Base-by-base conservation (phyloP, 1,284 basidiomycete species). In the Puccinia polysora region DNA sequence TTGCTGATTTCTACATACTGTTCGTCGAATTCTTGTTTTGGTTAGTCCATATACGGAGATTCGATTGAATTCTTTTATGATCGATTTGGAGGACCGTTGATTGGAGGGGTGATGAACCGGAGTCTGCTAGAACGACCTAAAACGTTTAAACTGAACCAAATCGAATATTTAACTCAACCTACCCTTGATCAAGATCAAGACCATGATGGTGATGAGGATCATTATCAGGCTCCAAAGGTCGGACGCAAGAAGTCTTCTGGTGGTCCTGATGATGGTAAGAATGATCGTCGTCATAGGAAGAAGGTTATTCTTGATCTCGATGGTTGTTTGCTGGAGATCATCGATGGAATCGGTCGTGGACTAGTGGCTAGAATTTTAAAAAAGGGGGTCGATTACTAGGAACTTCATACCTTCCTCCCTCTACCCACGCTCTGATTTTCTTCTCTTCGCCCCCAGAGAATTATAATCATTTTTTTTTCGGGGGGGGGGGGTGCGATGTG, bases 21-120 rank as follows among this genome's bases (percentile, higher is more conserved):
- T 30, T 1, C 15, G 7, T 23, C 36, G 40, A 4, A 25, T 68
- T 28, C 18, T 47, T 23, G 23, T 63, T 20, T 15, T 30, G 20
- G 4, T 12, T 76, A 92, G 87, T 82, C 84, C n/a, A 80, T 86
- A 4, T 96, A 91, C 80, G 83, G 85, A 6, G 88, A 92, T 76
- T 87, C 88, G 0, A 84, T 90, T 75, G 84, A 89, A 65, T 84
- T 96, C 62, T 98, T 97, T 83, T 86, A 87, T 77, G 95, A 98
- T 77, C 81, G 84, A 0, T 84, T 87, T 43, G 96, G 96, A 15
- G 93, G 95, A 0, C 82, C 84, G 63, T 82, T 83, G 7, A 87
- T 95, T 65, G 94, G 90, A 6, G 88, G 85, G 0, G 85, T 97
- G 0, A 97, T 92, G 89, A 91, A 96, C 77, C 89, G 90, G 0